Evolutionary conservation across 768 basidiomycete genomes (phyloP), one percentile per base, ranked within the genome.

Genomic region (Porphyrellus cyaneotinctus): DNA sequence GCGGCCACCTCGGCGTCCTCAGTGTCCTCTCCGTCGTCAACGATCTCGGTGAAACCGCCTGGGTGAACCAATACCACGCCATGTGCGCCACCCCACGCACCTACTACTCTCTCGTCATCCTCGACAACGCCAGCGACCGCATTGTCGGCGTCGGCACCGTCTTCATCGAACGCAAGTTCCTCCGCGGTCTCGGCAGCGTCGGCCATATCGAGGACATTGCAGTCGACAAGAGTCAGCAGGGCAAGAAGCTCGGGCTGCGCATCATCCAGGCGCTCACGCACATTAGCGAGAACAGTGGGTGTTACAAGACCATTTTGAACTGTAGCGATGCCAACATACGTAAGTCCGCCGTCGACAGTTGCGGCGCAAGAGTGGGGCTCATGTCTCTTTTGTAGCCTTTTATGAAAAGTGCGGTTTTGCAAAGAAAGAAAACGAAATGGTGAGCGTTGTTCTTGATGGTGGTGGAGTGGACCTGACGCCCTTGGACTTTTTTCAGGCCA

Each of bases 161-260:
- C 49, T 83, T 98, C 65, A 70, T 98, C 58, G 97, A 99, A 72
- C 87, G 88, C 73, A 98, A 99, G 75, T 97, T 98, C 78, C 74
- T 94, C 38, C 80, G 94, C 36, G 83, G 81, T 2, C 74, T 91
- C n/a, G 91, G 91, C 20, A 78, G 78, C 57, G 90, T 93, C 14
- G 97, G 95, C 0, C 97, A 99, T 65, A 94, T 99, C 57, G 97
- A 99, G 72, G 97, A 99, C 67, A 97, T 99, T 56, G 95, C 92
- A 4, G 95, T 99, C 18, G 84, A 89, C 71, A 84, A 87, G 72
- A 75, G 70, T 38, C 82, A 88, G 72, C 94, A 97, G 76, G 97
- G 97, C 30, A 88, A 87, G 73, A 94, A 91, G 70, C 78, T 99
- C 30, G 97, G 97, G 0, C 69, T 90, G 71, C 79, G 86, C 60